phyloP scores from a whole-genome alignment of 75 land plant species.

The Azolla pinnata region DNA sequence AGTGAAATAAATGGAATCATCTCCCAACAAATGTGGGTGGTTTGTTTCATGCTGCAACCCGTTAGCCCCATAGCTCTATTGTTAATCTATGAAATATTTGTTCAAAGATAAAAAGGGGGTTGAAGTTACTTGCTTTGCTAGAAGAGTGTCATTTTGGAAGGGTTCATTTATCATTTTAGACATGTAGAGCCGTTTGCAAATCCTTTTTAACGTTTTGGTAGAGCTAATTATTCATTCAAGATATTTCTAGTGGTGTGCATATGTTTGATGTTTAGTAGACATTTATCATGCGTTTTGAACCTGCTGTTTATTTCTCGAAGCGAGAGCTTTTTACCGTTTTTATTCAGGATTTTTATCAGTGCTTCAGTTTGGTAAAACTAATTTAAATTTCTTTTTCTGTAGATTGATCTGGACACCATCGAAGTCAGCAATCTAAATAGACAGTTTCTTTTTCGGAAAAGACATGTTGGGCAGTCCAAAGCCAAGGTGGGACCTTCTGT shows the following conservation, averaged over 20 bases:
- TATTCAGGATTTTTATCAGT: neutral
- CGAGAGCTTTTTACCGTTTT: neutral
- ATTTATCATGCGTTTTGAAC: too few species aligned
- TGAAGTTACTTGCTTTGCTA: too few species aligned
- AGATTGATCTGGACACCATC: slow-evolving; percentile 99
- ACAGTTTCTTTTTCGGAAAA: slow-evolving; percentile 81
- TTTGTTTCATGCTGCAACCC: too few species aligned
- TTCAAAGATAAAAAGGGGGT: too few species aligned
- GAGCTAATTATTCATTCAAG: neutral
- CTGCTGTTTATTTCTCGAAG: too few species aligned
- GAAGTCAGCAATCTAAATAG: slow-evolving; percentile 98
- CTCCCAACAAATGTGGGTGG: too few species aligned
- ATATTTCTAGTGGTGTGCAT: neutral
- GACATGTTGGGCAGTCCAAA: slow-evolving; percentile 95
- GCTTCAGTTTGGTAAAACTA: neutral
- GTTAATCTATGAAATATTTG: too few species aligned
- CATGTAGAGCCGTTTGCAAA: neutral
- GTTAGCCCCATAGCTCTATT: too few species aligned
- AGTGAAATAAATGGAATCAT: too few species aligned
- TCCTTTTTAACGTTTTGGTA: neutral
- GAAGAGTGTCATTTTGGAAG: too few species aligned
- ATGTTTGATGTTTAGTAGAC: too few species aligned
- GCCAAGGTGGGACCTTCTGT: too few species aligned
- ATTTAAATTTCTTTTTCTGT: slow-evolving; percentile 10
- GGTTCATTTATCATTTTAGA: neutral